A percentile compares a stretch with the other conserved stretches of the same genome.
Evolutionary conservation across 129 eudicot genomes (phyloP).

Genomic region (Pittosporum tobira): DNA sequence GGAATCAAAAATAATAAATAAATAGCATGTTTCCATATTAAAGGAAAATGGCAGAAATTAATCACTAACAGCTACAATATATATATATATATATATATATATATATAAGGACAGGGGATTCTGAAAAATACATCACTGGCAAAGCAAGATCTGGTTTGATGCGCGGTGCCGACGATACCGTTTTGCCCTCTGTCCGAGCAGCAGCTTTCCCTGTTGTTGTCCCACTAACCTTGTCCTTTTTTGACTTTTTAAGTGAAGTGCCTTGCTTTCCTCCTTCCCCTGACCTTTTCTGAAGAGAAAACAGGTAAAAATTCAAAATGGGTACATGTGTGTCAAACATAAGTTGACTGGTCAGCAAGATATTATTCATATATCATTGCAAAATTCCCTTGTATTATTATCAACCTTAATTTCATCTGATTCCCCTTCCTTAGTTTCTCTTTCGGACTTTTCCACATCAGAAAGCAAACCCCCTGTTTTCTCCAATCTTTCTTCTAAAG

Average conservation of each 20-base stretch:
- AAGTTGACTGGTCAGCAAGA: background rate
- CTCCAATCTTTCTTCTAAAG: slow-evolving; percentile 83
- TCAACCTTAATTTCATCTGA: slow-evolving; percentile 76
- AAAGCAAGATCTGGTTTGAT: slow-evolving; percentile 86
- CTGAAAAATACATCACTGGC: slow-evolving; percentile 64
- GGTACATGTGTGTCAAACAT: background rate
- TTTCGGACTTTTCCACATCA: slow-evolving; percentile 78
- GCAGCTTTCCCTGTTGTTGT: slow-evolving; percentile 64
- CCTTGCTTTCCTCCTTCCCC: slow-evolving; percentile 90
- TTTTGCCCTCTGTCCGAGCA: slow-evolving; percentile 56
- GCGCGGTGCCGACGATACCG: slow-evolving; percentile 67
- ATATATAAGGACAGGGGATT: no score
- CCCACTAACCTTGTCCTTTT: slow-evolving; percentile 77
- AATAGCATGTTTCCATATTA: slow-evolving; percentile 1
- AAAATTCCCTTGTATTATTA: background rate
- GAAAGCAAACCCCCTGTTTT: slow-evolving; percentile 57
- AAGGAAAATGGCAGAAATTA: no score
- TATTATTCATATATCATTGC: no score
- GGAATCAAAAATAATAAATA: slow-evolving; percentile 1
- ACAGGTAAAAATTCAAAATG: background rate
- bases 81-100: no score
- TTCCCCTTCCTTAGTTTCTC: slow-evolving; percentile 80
- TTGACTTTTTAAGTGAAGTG: slow-evolving; percentile 69
- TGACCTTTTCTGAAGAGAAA: slow-evolving; percentile 61
- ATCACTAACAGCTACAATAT: no score